phyloP scores from a whole-genome alignment of 2,329 filamentous ascomycete species.

The Talaromyces sp. region DNA sequence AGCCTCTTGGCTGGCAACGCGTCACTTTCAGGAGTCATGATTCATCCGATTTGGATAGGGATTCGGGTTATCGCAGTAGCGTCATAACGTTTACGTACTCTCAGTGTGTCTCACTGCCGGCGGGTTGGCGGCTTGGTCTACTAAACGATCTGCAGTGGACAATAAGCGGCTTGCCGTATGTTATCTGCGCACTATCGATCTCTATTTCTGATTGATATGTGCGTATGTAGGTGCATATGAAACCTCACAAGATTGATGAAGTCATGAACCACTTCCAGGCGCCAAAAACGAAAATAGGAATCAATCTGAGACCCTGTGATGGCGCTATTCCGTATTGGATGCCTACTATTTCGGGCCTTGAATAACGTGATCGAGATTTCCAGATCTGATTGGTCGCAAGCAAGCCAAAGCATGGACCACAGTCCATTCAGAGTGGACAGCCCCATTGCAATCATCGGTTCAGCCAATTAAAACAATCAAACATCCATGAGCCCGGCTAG shows the following conservation, averaged over 20 bases:
- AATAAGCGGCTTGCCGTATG: neutral
- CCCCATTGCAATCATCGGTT: neutral
- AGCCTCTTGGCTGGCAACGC: neutral
- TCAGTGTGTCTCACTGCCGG: neutral
- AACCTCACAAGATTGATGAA: neutral
- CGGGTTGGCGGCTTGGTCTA: too few species aligned
- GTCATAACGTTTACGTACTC: neutral
- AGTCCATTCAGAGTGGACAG: neutral
- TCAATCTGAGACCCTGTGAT: neutral
- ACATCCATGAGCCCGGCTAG: neutral
- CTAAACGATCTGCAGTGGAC: neutral
- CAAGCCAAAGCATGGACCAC: neutral
- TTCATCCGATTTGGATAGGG: neutral
- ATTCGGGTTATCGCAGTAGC: neutral
- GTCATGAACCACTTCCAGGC: neutral
- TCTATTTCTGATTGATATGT: neutral
- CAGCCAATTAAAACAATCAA: neutral
- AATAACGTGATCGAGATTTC: neutral
- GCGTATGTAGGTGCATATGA: neutral
- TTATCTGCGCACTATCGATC: neutral
- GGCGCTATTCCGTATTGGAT: neutral
- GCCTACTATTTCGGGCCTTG: neutral
- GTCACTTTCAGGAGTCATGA: neutral
- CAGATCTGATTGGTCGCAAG: neutral
- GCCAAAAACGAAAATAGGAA: neutral